These are phyloP conservation scores for Calophaca sinica DNA, from an alignment of 306 rosid species.

Conservation along the genomic window DNA sequence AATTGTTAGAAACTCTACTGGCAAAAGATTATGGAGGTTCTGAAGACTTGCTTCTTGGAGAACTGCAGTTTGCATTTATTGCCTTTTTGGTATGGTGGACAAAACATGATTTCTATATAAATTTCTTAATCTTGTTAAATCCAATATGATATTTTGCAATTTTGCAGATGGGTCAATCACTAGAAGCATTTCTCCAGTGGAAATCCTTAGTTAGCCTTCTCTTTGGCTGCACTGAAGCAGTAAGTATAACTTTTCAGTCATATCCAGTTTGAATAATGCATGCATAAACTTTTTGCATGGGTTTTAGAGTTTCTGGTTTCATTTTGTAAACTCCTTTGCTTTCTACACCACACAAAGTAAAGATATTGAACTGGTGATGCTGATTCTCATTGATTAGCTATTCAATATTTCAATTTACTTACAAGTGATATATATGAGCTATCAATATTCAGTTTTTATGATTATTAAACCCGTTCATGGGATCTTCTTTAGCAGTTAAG, in stretches of 20 bases:
- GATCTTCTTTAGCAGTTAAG: conserved; percentile 5
- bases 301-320: conserved; percentile 24
- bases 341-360: background rate
- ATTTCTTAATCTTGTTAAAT: conserved; percentile 28
- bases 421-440: conserved; percentile 12
- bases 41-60: conserved; percentile 85
- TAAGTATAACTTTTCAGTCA: conserved; percentile 54
- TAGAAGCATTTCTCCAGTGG: conserved; percentile 94
- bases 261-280: conserved; percentile 37
- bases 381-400: background rate
- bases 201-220: conserved; percentile 83
- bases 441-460: conserved; percentile 2
- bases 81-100: conserved; percentile 69
- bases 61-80: conserved; percentile 86
- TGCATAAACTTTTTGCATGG: conserved; percentile 13
- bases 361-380: too few relatives aligned
- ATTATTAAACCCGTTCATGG: background rate
- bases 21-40: conserved; percentile 79
- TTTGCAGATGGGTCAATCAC: conserved; percentile 93
- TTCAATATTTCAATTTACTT: background rate
- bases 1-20: conserved; percentile 74
- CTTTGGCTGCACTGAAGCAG: conserved; percentile 89
- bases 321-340: conserved; percentile 31
- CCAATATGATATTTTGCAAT: conserved; percentile 42
- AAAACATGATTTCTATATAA: conserved; percentile 7